Evolutionary conservation across 768 basidiomycete genomes (phyloP).

Genomic region (Agaricus sinodeliciosus): DNA sequence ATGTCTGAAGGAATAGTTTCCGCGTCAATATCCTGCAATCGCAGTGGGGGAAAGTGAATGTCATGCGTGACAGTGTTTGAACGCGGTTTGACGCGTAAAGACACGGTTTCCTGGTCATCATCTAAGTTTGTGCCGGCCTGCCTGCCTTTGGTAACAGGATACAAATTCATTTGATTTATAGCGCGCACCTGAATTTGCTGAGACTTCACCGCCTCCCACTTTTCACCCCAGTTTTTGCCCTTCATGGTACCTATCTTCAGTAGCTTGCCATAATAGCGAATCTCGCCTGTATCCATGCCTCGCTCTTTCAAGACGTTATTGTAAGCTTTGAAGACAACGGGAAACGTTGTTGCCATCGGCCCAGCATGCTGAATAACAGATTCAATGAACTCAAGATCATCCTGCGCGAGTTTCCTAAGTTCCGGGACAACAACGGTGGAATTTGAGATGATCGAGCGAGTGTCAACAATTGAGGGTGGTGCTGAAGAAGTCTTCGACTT

Average conservation of each 20-base stretch:
- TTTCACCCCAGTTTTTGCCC: conserved; percentile 74
- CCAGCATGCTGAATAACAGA: conserved; percentile 67
- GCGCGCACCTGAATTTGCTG: conserved; percentile 36
- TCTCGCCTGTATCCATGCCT: conserved; percentile 74
- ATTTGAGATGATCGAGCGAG: conserved; percentile 25
- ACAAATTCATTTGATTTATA: neutral
- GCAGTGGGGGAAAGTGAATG: neutral
- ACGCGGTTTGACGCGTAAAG: conserved; percentile 10
- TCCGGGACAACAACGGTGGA: conserved; percentile 40
- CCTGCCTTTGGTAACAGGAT: neutral
- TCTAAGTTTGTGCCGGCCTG: neutral
- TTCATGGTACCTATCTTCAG: conserved; percentile 78
- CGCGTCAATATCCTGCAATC: conserved; percentile 7
- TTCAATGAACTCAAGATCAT: conserved; percentile 69
- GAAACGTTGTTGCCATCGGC: conserved; percentile 64
- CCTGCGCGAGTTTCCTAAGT: conserved; percentile 40
- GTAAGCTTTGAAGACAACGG: conserved; percentile 81
- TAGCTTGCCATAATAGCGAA: conserved; percentile 74
- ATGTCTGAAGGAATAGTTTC: neutral
- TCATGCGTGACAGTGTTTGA: neutral
- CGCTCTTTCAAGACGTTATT: conserved; percentile 70
- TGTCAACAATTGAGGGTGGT: conserved; percentile 5
- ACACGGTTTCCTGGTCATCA: neutral
- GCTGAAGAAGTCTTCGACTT: conserved; percentile 14
- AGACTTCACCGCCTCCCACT: conserved; percentile 69